These are phyloP conservation scores for Globisporangium radiosum DNA, from an alignment of 352 stramenopile genomes.

Conservation along the genomic window DNA sequence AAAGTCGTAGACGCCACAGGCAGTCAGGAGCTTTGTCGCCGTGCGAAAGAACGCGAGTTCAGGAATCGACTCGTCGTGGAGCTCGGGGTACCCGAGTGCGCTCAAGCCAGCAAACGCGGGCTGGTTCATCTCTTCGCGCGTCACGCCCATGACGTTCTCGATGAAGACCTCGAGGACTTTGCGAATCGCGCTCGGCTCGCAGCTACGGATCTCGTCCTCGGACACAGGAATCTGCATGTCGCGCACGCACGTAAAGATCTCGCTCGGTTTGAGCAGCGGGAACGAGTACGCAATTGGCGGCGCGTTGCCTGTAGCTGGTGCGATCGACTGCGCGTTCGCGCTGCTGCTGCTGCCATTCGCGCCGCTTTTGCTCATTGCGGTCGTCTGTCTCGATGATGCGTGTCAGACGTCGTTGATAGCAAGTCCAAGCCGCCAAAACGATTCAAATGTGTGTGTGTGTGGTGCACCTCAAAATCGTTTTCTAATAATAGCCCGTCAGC, in stretches of 20 bases:
- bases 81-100: constrained; percentile 82
- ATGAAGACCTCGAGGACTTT: constrained; percentile 90
- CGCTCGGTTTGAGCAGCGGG: constrained; percentile 90
- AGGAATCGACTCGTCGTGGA: constrained; percentile 92
- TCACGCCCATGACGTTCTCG: constrained; percentile 85
- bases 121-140: constrained; percentile 88
- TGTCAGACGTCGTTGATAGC: no score
- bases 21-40: constrained; percentile 83
- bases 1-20: constrained; percentile 94
- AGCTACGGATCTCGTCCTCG: constrained; percentile 85
- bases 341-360: no score
- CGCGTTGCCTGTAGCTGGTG: no score
- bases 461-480: no score
- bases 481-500: no score
- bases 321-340: no score
- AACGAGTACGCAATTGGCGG: constrained; percentile 61
- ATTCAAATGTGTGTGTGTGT: no score
- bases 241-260: constrained; percentile 90
- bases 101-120: constrained; percentile 81
- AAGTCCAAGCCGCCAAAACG: no score
- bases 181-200: constrained; percentile 61
- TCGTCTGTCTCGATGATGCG: no score
- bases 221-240: constrained; percentile 88
- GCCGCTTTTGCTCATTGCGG: no score
- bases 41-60: constrained; percentile 92